These are phyloP conservation scores for Cucumis melo DNA, from an alignment of 306 rosid genomes.

Conservation along the genomic window DNA sequence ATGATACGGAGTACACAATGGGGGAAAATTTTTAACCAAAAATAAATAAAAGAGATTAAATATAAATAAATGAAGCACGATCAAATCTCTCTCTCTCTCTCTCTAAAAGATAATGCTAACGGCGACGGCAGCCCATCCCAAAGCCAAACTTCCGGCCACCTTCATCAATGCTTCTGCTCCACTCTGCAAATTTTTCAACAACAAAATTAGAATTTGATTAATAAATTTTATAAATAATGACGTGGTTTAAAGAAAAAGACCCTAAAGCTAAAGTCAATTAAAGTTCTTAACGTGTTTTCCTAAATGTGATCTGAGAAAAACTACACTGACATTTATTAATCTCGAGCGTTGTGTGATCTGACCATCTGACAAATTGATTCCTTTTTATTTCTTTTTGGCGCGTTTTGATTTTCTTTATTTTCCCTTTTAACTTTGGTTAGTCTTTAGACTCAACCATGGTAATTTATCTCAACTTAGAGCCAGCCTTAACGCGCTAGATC, in stretches of 20 bases:
- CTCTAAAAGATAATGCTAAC: conserved; percentile 40
- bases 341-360: background rate
- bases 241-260: background rate
- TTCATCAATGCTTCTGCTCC: conserved; percentile 42
- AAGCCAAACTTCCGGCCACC: conserved; percentile 40
- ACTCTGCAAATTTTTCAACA: conserved; percentile 30
- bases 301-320: background rate
- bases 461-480: background rate
- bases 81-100: background rate
- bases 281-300: background rate
- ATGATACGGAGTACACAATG: background rate
- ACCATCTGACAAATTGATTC: background rate
- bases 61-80: conserved; percentile 1
- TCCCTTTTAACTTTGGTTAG: background rate
- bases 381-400: background rate
- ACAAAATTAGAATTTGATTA: background rate
- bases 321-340: background rate
- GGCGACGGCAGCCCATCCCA: conserved; percentile 35
- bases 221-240: background rate
- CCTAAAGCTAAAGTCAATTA: background rate
- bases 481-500: background rate
- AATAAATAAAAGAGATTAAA: background rate
- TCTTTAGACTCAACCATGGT: background rate
- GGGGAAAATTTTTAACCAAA: background rate
- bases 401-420: background rate